Evolutionary conservation across 331 rosid species (phyloP).

Genomic region (Quercus tomentella): DNA sequence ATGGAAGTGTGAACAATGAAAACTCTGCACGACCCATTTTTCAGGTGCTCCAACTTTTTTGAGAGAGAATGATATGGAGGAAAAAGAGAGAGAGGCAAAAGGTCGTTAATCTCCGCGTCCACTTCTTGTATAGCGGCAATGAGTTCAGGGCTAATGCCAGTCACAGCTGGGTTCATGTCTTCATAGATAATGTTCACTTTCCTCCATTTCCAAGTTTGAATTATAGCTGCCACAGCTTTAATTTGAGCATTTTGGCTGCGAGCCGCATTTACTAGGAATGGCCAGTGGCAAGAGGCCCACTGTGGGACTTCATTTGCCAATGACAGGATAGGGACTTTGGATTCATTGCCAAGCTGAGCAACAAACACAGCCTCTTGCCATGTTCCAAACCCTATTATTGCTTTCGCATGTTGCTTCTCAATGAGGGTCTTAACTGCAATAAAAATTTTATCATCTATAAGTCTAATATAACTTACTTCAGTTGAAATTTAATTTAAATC

Average conservation of each 20-base stretch:
- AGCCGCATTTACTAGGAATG: conserved; percentile 16
- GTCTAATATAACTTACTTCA: too few species aligned
- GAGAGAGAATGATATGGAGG: neutral
- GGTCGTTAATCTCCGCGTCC: neutral
- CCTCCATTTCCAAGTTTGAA: conserved; percentile 11
- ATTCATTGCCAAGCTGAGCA: conserved; percentile 1
- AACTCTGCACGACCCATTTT: conserved; percentile 3
- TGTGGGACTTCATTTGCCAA: neutral
- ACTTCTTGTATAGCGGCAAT: neutral
- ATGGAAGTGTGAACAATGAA: conserved; percentile 15
- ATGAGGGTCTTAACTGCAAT: conserved; percentile 13
- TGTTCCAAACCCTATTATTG: conserved; percentile 4
- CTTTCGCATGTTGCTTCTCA: neutral
- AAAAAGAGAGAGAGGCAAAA: neutral
- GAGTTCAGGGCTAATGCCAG: neutral
- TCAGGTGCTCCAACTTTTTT: neutral
- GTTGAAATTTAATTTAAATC: too few species aligned
- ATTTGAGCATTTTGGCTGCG: neutral
- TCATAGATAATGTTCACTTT: conserved; percentile 22
- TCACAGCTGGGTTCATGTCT: neutral
- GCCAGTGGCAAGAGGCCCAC: neutral
- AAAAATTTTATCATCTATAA: neutral
- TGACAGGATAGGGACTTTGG: neutral
- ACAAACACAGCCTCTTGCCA: conserved; percentile 13
- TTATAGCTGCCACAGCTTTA: conserved; percentile 8